Evolutionary conservation across 2,329 filamentous ascomycete species (phyloP).

Genomic region (Phyllosticta citriasiana): DNA sequence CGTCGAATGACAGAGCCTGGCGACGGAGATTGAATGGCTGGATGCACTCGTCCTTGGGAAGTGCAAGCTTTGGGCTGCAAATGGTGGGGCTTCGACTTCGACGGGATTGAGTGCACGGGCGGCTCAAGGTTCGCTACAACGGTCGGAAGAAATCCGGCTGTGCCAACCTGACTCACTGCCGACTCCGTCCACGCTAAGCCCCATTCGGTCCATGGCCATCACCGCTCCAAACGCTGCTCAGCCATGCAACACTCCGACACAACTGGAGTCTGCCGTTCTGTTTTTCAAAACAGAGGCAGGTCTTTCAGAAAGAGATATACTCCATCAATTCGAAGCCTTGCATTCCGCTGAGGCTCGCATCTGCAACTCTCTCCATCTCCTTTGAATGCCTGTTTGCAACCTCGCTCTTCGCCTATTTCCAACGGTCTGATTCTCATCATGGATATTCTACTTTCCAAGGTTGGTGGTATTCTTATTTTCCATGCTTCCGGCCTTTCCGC

Average conservation of each 20-base stretch:
- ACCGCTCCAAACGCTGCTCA: background rate
- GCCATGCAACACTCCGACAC: background rate
- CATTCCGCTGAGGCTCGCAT: background rate
- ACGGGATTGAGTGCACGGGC: background rate
- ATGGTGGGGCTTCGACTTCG: background rate
- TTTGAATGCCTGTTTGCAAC: background rate
- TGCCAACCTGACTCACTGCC: background rate
- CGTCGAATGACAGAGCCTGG: background rate
- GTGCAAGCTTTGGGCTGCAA: background rate
- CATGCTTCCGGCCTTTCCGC: background rate
- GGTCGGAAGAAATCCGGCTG: background rate
- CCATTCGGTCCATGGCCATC: background rate
- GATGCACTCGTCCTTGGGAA: background rate
- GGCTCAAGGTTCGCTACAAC: background rate
- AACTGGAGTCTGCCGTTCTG: background rate
- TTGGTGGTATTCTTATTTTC: conserved; percentile 20
- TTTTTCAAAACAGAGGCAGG: background rate
- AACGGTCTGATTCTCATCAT: conserved; percentile 43
- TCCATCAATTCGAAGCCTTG: background rate
- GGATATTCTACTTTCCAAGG: conserved; percentile 59
- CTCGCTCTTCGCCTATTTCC: background rate
- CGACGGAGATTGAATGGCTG: background rate
- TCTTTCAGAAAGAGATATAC: background rate
- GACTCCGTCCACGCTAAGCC: background rate
- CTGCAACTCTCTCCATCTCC: background rate